Evolutionary conservation across 345 rosid genomes (phyloP).

Genomic region (Corymbia maculata): DNA sequence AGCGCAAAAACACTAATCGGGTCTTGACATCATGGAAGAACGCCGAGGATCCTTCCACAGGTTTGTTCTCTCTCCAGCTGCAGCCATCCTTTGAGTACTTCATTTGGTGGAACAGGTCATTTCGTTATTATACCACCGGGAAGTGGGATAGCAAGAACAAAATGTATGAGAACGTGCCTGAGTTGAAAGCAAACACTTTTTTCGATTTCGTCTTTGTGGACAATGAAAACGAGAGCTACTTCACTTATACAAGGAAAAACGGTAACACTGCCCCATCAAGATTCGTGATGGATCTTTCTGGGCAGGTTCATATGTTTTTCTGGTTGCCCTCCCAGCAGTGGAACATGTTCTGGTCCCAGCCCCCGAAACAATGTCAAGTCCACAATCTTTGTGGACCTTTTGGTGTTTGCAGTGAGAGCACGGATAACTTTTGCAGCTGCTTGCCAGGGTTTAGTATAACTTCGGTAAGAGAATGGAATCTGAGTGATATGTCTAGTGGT

Average conservation of each 20-base stretch:
- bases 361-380: constrained; percentile 65
- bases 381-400: constrained; percentile 59
- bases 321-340: constrained; percentile 37
- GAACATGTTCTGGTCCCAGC: constrained; percentile 67
- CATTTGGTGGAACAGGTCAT: constrained; percentile 42
- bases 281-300: constrained; percentile 43
- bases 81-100: constrained; percentile 44
- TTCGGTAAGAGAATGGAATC: constrained; percentile 29
- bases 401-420: constrained; percentile 37
- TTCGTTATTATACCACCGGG: constrained; percentile 56
- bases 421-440: constrained; percentile 1
- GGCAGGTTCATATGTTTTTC: constrained; percentile 40
- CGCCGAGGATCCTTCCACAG: constrained; percentile 51
- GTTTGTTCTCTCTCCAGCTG: constrained; percentile 64
- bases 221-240: constrained; percentile 41
- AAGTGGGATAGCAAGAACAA: constrained; percentile 29
- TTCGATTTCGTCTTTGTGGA: constrained; percentile 39
- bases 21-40: constrained; percentile 61
- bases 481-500: constrained; percentile 47
- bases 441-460: constrained; percentile 30
- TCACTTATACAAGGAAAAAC: constrained; percentile 37
- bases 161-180: no score
- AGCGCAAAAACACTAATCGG: constrained; percentile 20
- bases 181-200: neutral
- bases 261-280: constrained; percentile 10